Conservation (phyloP, 2,329 filamentous ascomycete genomes). For the Exophiala aquamarina region DNA sequence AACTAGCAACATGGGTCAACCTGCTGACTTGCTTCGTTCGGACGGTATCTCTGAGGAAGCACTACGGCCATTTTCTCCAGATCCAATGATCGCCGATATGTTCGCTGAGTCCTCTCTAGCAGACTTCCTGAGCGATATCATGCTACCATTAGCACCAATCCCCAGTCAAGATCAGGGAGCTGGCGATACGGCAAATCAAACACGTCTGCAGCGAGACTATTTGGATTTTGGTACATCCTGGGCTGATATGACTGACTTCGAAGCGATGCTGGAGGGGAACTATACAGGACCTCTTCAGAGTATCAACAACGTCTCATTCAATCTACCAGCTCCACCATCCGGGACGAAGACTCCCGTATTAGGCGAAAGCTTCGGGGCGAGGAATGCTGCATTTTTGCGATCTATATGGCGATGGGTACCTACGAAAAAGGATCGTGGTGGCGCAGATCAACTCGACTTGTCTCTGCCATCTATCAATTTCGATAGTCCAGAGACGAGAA, state of each 20-base stretch:
- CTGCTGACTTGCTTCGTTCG: too few species aligned
- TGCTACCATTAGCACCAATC: neutral
- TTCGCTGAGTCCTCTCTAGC: constrained; percentile 12
- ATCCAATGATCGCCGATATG: too few species aligned
- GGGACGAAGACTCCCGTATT: constrained; percentile 2
- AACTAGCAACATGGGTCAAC: too few species aligned
- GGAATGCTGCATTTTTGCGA: constrained; percentile 8
- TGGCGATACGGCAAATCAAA: neutral
- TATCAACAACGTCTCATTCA: too few species aligned
- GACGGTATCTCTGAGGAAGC: too few species aligned
- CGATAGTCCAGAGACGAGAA: constrained; percentile 2
- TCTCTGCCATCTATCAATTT: constrained; percentile 37
- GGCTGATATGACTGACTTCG: neutral
- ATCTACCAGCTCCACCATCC: neutral
- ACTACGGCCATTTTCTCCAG: too few species aligned
- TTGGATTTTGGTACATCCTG: constrained; percentile 8
- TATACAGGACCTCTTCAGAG: neutral
- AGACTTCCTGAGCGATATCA: constrained; percentile 13
- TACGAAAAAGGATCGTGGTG: constrained; percentile 46
- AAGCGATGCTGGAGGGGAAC: neutral
- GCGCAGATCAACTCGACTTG: constrained; percentile 28
- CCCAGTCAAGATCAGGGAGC: neutral
- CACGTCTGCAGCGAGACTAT: constrained; percentile 4
- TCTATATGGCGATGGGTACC: constrained; percentile 56
- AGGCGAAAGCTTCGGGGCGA: neutral